These are phyloP conservation scores for Mucor racemosus DNA, from an alignment of 371 early-diverging fungal species.

Conservation along the genomic window DNA sequence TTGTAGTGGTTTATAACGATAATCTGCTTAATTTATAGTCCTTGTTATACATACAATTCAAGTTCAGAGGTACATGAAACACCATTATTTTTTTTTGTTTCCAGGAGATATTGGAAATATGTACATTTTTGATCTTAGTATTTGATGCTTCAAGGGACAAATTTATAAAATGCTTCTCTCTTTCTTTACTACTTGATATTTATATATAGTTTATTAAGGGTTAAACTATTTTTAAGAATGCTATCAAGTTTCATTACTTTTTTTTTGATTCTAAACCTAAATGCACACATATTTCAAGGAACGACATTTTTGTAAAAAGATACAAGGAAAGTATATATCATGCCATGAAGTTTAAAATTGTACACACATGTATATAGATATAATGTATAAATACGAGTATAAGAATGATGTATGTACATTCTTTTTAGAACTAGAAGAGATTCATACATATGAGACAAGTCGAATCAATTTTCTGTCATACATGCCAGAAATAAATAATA, in stretches of 20 bases:
- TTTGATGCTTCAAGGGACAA: slow-evolving; percentile 4
- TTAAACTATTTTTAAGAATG: background rate
- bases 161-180: background rate
- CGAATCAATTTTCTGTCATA: background rate
- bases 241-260: background rate
- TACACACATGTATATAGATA: no score
- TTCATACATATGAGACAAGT: background rate
- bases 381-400: no score
- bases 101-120: slow-evolving; percentile 4
- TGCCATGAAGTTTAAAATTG: no score
- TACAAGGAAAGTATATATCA: no score
- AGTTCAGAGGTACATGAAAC: slow-evolving; percentile 5
- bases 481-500: background rate
- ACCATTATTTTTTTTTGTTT: background rate
- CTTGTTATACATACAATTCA: background rate
- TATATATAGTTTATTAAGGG: background rate
- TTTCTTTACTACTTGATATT: background rate
- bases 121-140: slow-evolving; percentile 8
- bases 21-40: background rate
- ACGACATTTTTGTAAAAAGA: no score
- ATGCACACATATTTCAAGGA: no score
- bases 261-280: background rate
- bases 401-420: no score
- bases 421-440: no score
- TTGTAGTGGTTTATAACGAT: no score